phyloP scores from a whole-genome alignment of 257 asterid genomes.

The Rhazya stricta region DNA sequence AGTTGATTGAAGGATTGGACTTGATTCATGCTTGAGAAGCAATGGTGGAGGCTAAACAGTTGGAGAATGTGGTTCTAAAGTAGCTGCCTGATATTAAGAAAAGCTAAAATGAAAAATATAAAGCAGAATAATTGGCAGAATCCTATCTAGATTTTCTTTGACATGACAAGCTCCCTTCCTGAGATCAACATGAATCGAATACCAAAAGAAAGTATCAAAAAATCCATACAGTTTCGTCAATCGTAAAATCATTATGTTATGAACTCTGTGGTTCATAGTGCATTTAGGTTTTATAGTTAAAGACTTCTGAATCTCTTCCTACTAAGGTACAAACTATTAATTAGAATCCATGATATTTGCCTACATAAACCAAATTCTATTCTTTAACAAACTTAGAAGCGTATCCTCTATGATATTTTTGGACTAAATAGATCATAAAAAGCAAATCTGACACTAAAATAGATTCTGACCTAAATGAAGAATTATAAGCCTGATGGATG shows the following conservation, averaged over 20 bases:
- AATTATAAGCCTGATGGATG: background rate
- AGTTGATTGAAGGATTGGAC: background rate
- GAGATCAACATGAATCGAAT: background rate
- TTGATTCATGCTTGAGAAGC: background rate
- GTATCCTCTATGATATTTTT: background rate
- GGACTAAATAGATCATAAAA: background rate
- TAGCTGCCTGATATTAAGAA: background rate
- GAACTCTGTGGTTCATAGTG: background rate
- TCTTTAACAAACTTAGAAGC: background rate
- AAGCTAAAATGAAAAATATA: background rate
- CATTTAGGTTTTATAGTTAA: background rate
- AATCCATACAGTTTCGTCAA: background rate
- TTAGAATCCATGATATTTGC: background rate
- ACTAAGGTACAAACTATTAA: background rate
- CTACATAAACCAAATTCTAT: background rate
- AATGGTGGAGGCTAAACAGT: background rate
- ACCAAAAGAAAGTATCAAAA: background rate
- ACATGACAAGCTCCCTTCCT: background rate
- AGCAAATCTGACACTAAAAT: background rate
- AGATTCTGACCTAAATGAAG: background rate
- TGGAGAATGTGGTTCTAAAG: background rate
- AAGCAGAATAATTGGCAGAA: background rate
- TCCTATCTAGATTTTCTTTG: background rate
- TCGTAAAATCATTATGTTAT: background rate
- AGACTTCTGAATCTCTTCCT: background rate